Evolutionary conservation across 2,329 filamentous ascomycete genomes (phyloP).

Genomic region (Ophiostoma fasciatum): DNA sequence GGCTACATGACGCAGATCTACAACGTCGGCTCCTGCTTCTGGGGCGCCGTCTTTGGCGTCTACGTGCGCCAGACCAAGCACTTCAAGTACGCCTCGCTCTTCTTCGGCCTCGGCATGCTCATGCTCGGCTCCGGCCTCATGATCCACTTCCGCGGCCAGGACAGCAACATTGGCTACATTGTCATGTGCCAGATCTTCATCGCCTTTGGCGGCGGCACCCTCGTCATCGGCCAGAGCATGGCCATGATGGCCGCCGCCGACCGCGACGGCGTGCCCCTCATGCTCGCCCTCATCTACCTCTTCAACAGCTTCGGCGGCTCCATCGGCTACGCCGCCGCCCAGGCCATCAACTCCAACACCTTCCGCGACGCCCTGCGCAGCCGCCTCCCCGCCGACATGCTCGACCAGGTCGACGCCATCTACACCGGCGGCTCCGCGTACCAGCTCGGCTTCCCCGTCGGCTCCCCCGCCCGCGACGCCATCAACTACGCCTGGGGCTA

Average conservation of each 20-base stretch:
- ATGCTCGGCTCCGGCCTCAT: constrained; percentile 39
- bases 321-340: constrained; percentile 42
- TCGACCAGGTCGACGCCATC: constrained; percentile 24
- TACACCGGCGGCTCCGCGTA: constrained; percentile 34
- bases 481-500: constrained; percentile 44
- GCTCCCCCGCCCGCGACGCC: constrained; percentile 31
- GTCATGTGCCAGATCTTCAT: constrained; percentile 43
- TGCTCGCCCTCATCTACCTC: constrained; percentile 42
- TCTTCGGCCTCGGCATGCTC: constrained; percentile 35
- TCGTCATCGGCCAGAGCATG: constrained; percentile 44
- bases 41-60: constrained; percentile 29
- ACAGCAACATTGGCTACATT: constrained; percentile 33
- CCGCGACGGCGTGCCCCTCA: constrained; percentile 41
- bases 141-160: constrained; percentile 39
- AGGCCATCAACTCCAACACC: constrained; percentile 44
- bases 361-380: constrained; percentile 34
- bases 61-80: constrained; percentile 32
- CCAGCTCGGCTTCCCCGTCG: constrained; percentile 34
- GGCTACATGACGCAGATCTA: constrained; percentile 14
- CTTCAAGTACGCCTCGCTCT: constrained; percentile 27
- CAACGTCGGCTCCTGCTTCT: constrained; percentile 23
- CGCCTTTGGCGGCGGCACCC: constrained; percentile 37
- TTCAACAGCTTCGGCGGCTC: constrained; percentile 44
- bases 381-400: constrained; percentile 34
- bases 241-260: constrained; percentile 43